Evolutionary conservation across 2,329 filamentous ascomycete genomes (phyloP), one percentile per base, ranked within the genome.

Genomic region (Colletotrichum gloeosporioides): DNA sequence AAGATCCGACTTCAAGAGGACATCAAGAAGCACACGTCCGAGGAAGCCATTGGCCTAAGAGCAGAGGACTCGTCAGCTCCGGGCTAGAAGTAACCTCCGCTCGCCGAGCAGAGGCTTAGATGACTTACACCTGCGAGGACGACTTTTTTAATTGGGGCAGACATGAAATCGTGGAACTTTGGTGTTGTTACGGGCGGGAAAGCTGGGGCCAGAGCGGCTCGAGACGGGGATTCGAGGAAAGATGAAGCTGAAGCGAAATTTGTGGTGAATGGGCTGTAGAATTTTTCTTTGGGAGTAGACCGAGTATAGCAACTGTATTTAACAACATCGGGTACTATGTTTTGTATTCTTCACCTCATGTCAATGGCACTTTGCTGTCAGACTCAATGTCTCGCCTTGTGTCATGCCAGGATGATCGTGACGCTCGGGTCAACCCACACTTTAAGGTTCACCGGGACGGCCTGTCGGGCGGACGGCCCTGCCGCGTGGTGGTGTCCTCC

Each of bases 21-120:
- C 81, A 55, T 77, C 44, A 39, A 84, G 78, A 16, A 86, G 79
- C 15, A 78, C 74, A 16, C 67, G 77, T 55, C 84, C 84, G 9
- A 85, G 77, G 70, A 79, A 81, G 57, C 84, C 84, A 6, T 80
- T 80, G 16, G 80, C 84, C 84, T 85, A 16, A 10, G 13, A 34
- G 22, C n/a, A 68, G 57, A 18, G 8, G 18, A 32, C 8, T 49
- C 32, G 64, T 73, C 36, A 73, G 64, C 32, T 67, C 7, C 53
- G 36, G 53, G 15, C 25, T 53, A 15, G 25, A 22, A 36, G 34
- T 22, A 18, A 22, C 32, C 16, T 27, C 18, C 32, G 31, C 32
- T 39, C 25, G 9, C 31, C 13, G 44, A 18, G 31, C 15, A 9
- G 25, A 32, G 53, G 8, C 12, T 32, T 49, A 32, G n/a, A 32